Base-by-base conservation (phyloP, 140 eudicot species). In the Cichorium intybus region DNA sequence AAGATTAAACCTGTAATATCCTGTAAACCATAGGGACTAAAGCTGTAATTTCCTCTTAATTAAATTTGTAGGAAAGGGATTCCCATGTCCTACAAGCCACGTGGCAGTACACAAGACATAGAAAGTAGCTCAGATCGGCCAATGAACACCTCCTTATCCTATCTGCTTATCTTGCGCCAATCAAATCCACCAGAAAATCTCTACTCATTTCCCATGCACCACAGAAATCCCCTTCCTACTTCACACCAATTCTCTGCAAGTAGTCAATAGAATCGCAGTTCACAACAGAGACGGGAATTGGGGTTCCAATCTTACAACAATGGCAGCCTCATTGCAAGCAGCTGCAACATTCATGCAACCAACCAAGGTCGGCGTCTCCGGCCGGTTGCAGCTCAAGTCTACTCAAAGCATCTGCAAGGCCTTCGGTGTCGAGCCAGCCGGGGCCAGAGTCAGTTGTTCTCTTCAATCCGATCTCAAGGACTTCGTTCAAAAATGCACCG, bases 241-340 rank as follows among this genome's bases (percentile, higher is more conserved):
- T 51, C 70, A 48, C 28, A 50, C 66, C 62, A 52, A 70, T 14
- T 41, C 48, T 53, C 59, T 69, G 66, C 74, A 57, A 69, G 59
- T 58, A 59, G 28, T 70, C 41, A 41, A 59, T 41, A 35, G 11
- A 62, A 33, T 22, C 70, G 68, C 18, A 72, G 17, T 53, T 53
- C 20, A 72, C 65, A 72, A 62, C 41, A 60, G 24, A 9, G 41
- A 27, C 14, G 70, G 49, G 74, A 49, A n/a, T 33, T 63, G 20
- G 59, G 64, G 18, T 23, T 24, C 31, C 21, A 51, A 60, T 55
- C 37, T 50, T 49, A 72, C 49, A 60, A 85, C 49, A 62, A 90
- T 90, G 97, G 97, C 97, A 48, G 67, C 86, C 77, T 85, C 88
- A 72, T 65, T 87, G 21, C 97, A 90, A 75, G 88, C 97, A 43